Base-by-base conservation (phyloP, 2,329 filamentous ascomycete genomes). In the Lomentospora prolificans region DNA sequence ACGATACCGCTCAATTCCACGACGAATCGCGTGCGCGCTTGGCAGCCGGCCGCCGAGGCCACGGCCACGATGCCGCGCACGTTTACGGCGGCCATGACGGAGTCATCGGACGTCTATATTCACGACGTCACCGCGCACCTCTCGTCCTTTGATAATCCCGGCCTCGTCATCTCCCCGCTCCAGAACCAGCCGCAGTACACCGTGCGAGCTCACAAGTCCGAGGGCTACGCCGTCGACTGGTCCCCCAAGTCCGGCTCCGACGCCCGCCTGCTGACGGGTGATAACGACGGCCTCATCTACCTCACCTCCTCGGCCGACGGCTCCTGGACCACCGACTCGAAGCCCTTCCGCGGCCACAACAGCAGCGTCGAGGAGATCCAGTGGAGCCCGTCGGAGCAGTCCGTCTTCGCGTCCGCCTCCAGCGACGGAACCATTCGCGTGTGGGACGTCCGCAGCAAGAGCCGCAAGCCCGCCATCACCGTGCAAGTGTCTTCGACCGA, bases 141-240 rank as follows among this genome's bases (percentile, higher is more conserved):
- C 57, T 78, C 84, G 57, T 88, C 90, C 53, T 96, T 99, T 70
- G 92, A 97, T 68, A 87, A 82, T 57, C 94, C 94, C 1, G 92
- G 94, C 58, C 87, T 85, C 44, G 77, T 84, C 61, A 82, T 97
- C 61, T 84, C 88, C 5, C 78, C 89, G 1, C 84, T 88, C 65
- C 89, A 95, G 67, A 92, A 90, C 69, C 95, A 95, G 73, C 90
- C 94, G 31, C 72, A 95, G 53, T 87, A 81, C 61, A 96, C 90
- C 2, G 84, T 99, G 63, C 83, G 88, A 63, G 90, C 92, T 63
- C 94, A 99, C 80, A 92, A 91, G 73, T 75, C 84, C 10, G 94
- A 99, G 75, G 94, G 94, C 51, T 99, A 97, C 69, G 94, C 90
- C 0, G 72, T 99, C n/a, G 94, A 96, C 72, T 99, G 94, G 94